Percentiles rank a stretch among this genome's conserved stretches.
Evolutionary conservation across 208 protist species (phyloP).

Genomic region (Herpetomonas tarakana): DNA sequence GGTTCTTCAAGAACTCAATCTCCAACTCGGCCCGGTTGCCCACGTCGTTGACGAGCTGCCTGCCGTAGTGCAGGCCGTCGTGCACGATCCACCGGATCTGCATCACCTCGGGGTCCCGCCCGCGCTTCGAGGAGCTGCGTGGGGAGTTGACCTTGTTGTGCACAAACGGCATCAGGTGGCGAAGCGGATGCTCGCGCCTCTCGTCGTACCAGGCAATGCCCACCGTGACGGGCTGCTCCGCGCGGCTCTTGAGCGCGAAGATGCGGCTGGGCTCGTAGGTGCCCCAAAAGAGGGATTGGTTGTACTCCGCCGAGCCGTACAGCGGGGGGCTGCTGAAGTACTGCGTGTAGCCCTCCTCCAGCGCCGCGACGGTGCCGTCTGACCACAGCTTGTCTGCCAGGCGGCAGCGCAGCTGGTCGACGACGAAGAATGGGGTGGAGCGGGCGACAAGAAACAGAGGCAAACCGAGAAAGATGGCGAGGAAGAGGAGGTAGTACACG

Average conservation of each 20-base stretch:
- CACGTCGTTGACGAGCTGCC: slow-evolving; percentile 51
- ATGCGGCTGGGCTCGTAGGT: slow-evolving; percentile 83
- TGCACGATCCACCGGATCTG: slow-evolving; percentile 62
- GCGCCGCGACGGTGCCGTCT: slow-evolving; percentile 33
- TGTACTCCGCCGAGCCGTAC: slow-evolving; percentile 64
- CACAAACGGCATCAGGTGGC: slow-evolving; percentile 56
- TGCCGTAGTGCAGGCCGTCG: slow-evolving; percentile 80
- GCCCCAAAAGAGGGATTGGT: slow-evolving; percentile 75
- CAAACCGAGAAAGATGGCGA: slow-evolving; percentile 49
- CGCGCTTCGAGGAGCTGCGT: slow-evolving; percentile 26
- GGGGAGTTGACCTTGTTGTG: slow-evolving; percentile 67
- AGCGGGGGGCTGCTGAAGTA: slow-evolving; percentile 65
- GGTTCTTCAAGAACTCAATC: slow-evolving; percentile 83
- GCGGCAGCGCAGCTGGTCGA: slow-evolving; percentile 71
- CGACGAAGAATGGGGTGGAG: slow-evolving; percentile 79
- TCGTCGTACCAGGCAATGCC: slow-evolving; percentile 84
- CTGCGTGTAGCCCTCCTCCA: slow-evolving; percentile 54
- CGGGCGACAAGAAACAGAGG: slow-evolving; percentile 49
- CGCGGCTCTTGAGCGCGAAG: slow-evolving; percentile 75
- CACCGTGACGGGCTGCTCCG: slow-evolving; percentile 57
- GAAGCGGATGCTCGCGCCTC: slow-evolving; percentile 43
- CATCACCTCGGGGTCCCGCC: slow-evolving; percentile 51
- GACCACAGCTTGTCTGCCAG: slow-evolving; percentile 44
- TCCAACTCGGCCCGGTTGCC: slow-evolving; percentile 42
- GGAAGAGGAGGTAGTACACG: slow-evolving; percentile 50